Percentiles rank a stretch among this genome's conserved stretches.
phyloP scores from a whole-genome alignment of 2,329 filamentous ascomycete species.

The Fusarium tanahbumbuense region DNA sequence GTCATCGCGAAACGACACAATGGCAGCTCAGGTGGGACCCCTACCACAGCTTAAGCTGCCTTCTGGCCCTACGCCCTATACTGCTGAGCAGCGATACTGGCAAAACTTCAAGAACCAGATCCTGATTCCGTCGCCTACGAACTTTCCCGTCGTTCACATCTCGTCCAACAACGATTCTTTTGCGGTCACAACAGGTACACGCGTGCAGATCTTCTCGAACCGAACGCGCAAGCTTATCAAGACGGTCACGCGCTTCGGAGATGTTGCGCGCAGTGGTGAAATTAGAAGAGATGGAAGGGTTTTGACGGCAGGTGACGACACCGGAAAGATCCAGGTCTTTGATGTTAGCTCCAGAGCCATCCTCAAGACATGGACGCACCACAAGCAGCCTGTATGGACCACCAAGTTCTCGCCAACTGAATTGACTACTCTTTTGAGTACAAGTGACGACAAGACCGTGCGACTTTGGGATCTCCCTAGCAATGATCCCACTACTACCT shows the following conservation, averaged over 20 bases:
- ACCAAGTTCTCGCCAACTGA: constrained; percentile 93
- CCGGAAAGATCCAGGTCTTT: constrained; percentile 93
- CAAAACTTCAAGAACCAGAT: constrained; percentile 92
- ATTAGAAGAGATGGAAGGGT: constrained; percentile 90
- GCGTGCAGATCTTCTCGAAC: constrained; percentile 93
- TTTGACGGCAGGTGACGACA: constrained; percentile 90
- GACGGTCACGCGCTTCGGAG: constrained; percentile 93
- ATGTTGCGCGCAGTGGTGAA: constrained; percentile 89
- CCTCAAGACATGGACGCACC: constrained; percentile 92
- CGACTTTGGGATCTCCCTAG: constrained; percentile 93
- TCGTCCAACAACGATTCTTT: constrained; percentile 82
- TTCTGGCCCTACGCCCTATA: constrained; percentile 82
- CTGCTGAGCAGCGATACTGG: constrained; percentile 97
- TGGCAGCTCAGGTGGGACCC: constrained; percentile 88
- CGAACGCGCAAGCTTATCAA: constrained; percentile 92
- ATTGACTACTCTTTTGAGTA: constrained; percentile 86
- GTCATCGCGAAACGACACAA: constrained; percentile 54
- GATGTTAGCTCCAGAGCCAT: constrained; percentile 90
- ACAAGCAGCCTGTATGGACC: constrained; percentile 93
- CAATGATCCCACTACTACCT: constrained; percentile 79
- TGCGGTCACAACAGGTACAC: constrained; percentile 92
- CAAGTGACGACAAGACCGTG: constrained; percentile 92
- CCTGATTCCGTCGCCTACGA: constrained; percentile 88
- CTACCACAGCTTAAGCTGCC: constrained; percentile 85
- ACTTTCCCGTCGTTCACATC: constrained; percentile 91